A percentile compares a stretch with the other conserved stretches of the same genome.
phyloP scores from a whole-genome alignment of 352 stramenopile genomes.

The Globisporangium splendens region DNA sequence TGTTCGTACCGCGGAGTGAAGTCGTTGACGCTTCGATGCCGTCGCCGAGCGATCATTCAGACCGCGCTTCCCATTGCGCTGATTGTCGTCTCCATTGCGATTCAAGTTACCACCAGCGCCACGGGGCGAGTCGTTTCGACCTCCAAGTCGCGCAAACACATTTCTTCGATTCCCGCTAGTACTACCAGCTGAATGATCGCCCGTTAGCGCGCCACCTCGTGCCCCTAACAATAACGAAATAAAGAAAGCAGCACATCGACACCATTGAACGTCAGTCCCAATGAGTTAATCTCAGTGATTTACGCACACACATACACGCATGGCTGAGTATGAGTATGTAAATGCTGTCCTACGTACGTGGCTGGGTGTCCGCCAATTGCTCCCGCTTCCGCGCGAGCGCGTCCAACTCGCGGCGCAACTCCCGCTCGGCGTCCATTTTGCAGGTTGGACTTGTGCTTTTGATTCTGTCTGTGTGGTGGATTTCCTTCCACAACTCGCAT shows the following conservation, averaged over 20 bases:
- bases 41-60: slow-evolving; percentile 15
- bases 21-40: slow-evolving; percentile 34
- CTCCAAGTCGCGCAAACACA: slow-evolving; percentile 27
- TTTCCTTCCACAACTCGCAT: too few relatives aligned
- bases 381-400: slow-evolving; percentile 43
- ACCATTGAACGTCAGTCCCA: too few relatives aligned
- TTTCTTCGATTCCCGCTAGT: slow-evolving; percentile 5
- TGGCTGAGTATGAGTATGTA: too few relatives aligned
- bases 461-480: slow-evolving; percentile 12
- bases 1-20: slow-evolving; percentile 28
- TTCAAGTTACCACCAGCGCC: neutral
- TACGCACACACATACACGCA: too few relatives aligned
- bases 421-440: slow-evolving; percentile 47
- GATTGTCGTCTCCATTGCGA: neutral
- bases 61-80: slow-evolving; percentile 23
- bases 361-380: too few relatives aligned
- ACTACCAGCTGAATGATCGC: neutral
- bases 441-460: slow-evolving; percentile 12
- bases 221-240: slow-evolving; percentile 21
- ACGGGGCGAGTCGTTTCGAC: slow-evolving; percentile 16
- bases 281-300: too few relatives aligned
- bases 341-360: too few relatives aligned
- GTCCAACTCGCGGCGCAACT: slow-evolving; percentile 49
- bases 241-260: too few relatives aligned
- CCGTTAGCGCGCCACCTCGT: neutral